These are phyloP conservation scores for Dichomitus squalens DNA, from an alignment of 1,284 basidiomycete species.

Conservation along the genomic window DNA sequence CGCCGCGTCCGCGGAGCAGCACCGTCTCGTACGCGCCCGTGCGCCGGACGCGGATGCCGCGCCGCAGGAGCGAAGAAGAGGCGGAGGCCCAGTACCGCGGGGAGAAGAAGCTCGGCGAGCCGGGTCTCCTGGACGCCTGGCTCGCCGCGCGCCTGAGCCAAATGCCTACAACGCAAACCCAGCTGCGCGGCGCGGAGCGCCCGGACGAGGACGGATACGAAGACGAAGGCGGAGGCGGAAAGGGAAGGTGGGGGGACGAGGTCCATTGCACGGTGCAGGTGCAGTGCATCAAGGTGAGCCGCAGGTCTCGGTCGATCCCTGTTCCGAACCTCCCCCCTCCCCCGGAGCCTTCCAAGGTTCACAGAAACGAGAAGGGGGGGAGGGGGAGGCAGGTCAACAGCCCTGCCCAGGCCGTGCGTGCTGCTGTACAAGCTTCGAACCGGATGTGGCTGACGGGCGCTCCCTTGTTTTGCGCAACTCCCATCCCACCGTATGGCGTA, in stretches of 20 bases:
- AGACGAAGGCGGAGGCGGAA: too few relatives aligned
- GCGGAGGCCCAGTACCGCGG: slow-evolving; percentile 12
- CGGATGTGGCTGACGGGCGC: neutral
- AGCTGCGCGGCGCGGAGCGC: neutral
- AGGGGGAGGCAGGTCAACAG: neutral
- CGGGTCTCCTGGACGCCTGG: slow-evolving; percentile 23
- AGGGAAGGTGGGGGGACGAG: slow-evolving; percentile 12
- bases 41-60: slow-evolving; percentile 1
- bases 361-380: neutral
- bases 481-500: neutral
- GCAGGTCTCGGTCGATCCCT: neutral
- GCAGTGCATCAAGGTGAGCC: slow-evolving; percentile 19
- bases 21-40: neutral
- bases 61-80: slow-evolving; percentile 12
- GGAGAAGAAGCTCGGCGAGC: slow-evolving; percentile 11
- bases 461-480: neutral
- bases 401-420: neutral
- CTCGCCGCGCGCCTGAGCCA: slow-evolving; percentile 13
- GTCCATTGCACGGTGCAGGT: slow-evolving; percentile 22
- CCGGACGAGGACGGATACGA: neutral
- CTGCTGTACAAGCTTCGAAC: neutral
- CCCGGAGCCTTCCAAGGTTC: neutral
- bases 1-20: neutral
- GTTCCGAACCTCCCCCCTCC: neutral
- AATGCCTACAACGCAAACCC: neutral